Base-by-base conservation (phyloP, 1,284 basidiomycete genomes). In the Ustanciosporium gigantosporum region DNA sequence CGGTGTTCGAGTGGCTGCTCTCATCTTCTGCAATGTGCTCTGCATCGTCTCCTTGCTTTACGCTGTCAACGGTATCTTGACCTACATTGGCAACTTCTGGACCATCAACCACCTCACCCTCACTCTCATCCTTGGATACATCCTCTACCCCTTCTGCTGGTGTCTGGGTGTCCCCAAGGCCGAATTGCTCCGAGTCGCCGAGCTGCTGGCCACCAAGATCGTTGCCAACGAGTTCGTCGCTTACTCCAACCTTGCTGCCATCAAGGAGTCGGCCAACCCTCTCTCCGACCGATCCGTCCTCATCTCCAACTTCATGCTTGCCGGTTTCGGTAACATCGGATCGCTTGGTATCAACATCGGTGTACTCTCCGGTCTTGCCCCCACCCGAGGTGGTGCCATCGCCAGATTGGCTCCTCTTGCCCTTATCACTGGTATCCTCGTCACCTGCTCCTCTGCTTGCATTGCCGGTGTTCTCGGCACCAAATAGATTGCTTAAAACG, bases 291-390 rank as follows among this genome's bases (percentile, higher is more conserved):
- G 88, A 84, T 36, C 89, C 82, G 79, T 88, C 85, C 44, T 58
- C 19, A 90, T 92, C 67, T 84, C 86, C 31, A 86, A 86, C 25
- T 91, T 90, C 74, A 86, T 87, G 31, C 86, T 91, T 32, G 92
- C 91, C 77, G 91, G 91, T 9, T 94, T 94, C 75, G 90, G 89
- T 46, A 94, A 94, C 80, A 67, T 68, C 42, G 76, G 74, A 27
- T 90, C 88, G 27, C 80, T 91, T 32, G 91, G 90, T 78, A 91
- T 93, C 73, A 89, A 92, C 79, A 87, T 93, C 56, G 91, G 91
- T 79, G 90, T 93, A 67, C 83, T 93, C 41, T 82, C 85, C 56
- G 88, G 89, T 31, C 82, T 93, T 88, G 73, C 89, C 17, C 90
- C 90, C n/a, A 84, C 84, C 19, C 84, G 86, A 57, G 82, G 82